A percentile compares a stretch with the other conserved stretches of the same genome.
Conservation (phyloP, 495 filamentous ascomycete species). For the Podospora australis region DNA sequence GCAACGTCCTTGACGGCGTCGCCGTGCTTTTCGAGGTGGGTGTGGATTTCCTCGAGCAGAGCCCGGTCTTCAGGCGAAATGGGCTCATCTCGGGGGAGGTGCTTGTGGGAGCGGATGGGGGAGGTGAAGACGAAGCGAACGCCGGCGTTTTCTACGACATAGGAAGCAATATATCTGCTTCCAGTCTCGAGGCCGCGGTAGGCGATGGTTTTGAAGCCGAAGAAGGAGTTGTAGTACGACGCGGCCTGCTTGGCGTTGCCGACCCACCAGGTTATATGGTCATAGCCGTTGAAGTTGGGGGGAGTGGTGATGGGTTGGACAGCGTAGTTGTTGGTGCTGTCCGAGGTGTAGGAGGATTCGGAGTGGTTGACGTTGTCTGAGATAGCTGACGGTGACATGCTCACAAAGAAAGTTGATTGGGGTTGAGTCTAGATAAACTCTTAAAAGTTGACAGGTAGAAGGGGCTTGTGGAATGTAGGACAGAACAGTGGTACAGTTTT, state of each 20-base stretch:
- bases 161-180: slow-evolving; percentile 63
- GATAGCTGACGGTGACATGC: slow-evolving; percentile 70
- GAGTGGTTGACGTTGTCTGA: slow-evolving; percentile 44
- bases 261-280: slow-evolving; percentile 89
- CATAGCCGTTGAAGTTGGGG: slow-evolving; percentile 70
- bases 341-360: slow-evolving; percentile 32
- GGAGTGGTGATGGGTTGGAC: slow-evolving; percentile 27
- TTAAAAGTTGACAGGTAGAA: neutral
- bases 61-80: slow-evolving; percentile 47
- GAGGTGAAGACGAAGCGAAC: slow-evolving; percentile 82
- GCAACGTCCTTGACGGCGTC: slow-evolving; percentile 89
- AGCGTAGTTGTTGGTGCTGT: slow-evolving; percentile 38
- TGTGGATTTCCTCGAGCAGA: slow-evolving; percentile 61
- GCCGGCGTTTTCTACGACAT: slow-evolving; percentile 71
- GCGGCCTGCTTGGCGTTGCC: slow-evolving; percentile 94
- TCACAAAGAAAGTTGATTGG: slow-evolving; percentile 16
- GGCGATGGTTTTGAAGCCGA: slow-evolving; percentile 75
- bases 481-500: neutral
- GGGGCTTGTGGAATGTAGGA: neutral
- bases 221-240: slow-evolving; percentile 73
- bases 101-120: slow-evolving; percentile 58
- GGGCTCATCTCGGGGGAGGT: slow-evolving; percentile 44
- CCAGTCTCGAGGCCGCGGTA: slow-evolving; percentile 86
- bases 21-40: slow-evolving; percentile 72
- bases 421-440: neutral